These are phyloP conservation scores for Elongisporangium prolatum DNA, from an alignment of 352 stramenopile species.

Conservation along the genomic window DNA sequence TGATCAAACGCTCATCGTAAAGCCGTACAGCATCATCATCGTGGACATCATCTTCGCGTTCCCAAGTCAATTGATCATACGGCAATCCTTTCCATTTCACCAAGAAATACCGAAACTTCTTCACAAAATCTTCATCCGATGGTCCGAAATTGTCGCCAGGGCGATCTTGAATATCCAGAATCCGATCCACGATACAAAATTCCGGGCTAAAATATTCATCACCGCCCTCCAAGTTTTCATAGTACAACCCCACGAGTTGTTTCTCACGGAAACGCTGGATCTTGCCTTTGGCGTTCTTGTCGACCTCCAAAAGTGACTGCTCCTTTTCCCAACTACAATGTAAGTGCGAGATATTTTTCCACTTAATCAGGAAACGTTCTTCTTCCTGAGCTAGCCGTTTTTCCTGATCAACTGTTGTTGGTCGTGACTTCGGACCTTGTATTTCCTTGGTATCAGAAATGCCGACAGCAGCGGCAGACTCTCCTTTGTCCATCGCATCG, in stretches of 20 bases:
- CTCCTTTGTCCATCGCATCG: background rate
- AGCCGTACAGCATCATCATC: constrained; percentile 73
- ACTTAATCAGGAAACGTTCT: constrained; percentile 89
- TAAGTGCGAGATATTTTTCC: constrained; percentile 86
- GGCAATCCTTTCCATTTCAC: constrained; percentile 98
- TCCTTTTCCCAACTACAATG: constrained; percentile 90
- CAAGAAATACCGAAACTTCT: constrained; percentile 91
- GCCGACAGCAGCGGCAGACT: background rate
- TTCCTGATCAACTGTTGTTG: constrained; percentile 12
- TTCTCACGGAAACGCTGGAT: constrained; percentile 86
- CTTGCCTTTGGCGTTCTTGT: constrained; percentile 84
- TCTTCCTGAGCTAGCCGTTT: constrained; percentile 41
- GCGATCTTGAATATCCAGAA: constrained; percentile 81
- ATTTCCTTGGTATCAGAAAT: constrained; percentile 6
- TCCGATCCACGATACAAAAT: constrained; percentile 85
- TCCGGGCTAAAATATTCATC: constrained; percentile 92
- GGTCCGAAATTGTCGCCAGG: constrained; percentile 64
- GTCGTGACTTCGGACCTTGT: background rate
- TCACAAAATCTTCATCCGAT: constrained; percentile 27
- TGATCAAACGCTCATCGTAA: constrained; percentile 72
- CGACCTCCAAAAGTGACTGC: constrained; percentile 70
- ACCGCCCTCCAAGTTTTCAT: constrained; percentile 37
- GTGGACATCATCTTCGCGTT: constrained; percentile 95
- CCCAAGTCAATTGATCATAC: constrained; percentile 98
- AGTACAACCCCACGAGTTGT: constrained; percentile 40